Base-by-base conservation (phyloP, 2,329 filamentous ascomycete species). In the Dactylonectria macrodidyma region DNA sequence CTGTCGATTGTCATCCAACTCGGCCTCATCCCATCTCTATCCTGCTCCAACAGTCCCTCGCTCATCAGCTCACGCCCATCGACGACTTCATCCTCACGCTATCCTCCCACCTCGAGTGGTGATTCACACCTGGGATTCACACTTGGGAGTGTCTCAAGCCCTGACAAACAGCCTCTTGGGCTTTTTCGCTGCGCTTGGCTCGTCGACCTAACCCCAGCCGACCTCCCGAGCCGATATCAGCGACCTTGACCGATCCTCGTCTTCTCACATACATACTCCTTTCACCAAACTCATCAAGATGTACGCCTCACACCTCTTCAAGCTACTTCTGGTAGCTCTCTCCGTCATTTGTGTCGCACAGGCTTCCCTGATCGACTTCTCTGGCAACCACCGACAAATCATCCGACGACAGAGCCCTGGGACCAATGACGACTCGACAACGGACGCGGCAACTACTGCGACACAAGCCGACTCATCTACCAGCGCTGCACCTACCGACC, bases 301-400 rank as follows among this genome's bases (percentile, higher is more conserved):
- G 88, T 84, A 85, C 75, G 78, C 83, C 33, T 80, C 79, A 61
- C 82, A 82, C 65, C 72, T 85, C 57, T 66, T 87, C 38, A 81
- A 84, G 74, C 76, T 88, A 66, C 77, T 89, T 64, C 75, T 88
- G 69, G 78, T 87, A 71, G 85, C 84, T 50, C 79, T 89, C 59
- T 85, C 85, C 50, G 76, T 86, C 65, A 69, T 84, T 61, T 81
- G 81, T 52, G 79, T 85, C 44, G 84, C 84, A 51, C 85, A 88
- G 73, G 87, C 81, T 59, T 76, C 78, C 33, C 77, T 75, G 73
- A 65, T 78, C 68, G 69, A 81, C 69, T 41, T 67, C 48, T 68
- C 71, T 66, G 19, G 70, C 22, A 67, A 71, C 26, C 70, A 62
- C 59, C 73, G 67, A 34, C 73, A 54, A 47, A 16, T 75, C 48